Conservation (phyloP, 2,329 filamentous ascomycete species). For the Hypoxylon sp. region DNA sequence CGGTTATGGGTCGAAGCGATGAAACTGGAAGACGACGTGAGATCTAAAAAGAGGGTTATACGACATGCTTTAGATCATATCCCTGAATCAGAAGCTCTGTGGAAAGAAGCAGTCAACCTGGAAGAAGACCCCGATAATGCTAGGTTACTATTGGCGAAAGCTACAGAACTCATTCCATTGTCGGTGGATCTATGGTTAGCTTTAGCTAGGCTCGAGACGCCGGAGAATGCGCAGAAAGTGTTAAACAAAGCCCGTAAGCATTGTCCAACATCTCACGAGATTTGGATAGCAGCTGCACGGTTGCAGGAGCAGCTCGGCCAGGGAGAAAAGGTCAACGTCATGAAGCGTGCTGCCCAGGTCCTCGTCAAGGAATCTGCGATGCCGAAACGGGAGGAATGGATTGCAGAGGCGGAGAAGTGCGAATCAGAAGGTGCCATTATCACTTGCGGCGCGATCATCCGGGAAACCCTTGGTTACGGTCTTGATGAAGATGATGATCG, state of each 20-base stretch:
- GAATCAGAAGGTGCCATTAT: constrained; percentile 90
- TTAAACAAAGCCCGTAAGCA: constrained; percentile 96
- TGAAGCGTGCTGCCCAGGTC: constrained; percentile 92
- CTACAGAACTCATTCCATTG: constrained; percentile 92
- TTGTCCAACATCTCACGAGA: constrained; percentile 91
- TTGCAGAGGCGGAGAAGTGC: constrained; percentile 92
- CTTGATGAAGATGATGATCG: constrained; percentile 97
- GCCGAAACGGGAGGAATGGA: constrained; percentile 98
- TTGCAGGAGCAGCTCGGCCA: constrained; percentile 90
- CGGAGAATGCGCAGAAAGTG: constrained; percentile 93
- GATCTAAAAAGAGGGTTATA: constrained; percentile 92
- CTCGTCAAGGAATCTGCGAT: constrained; percentile 93
- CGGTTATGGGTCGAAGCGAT: constrained; percentile 96
- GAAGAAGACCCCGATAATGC: constrained; percentile 93
- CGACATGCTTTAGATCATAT: constrained; percentile 93
- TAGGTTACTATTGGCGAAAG: constrained; percentile 89
- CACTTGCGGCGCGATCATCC: constrained; percentile 91
- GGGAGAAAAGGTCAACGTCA: constrained; percentile 85
- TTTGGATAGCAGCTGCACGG: constrained; percentile 95
- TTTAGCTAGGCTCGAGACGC: constrained; percentile 87
- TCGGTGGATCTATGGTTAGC: constrained; percentile 97
- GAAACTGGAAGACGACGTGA: constrained; percentile 85
- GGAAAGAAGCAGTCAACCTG: constrained; percentile 97
- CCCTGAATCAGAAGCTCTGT: constrained; percentile 94
- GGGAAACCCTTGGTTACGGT: constrained; percentile 92